Conservation (phyloP, 345 rosid genomes). For the Linum lewisii region DNA sequence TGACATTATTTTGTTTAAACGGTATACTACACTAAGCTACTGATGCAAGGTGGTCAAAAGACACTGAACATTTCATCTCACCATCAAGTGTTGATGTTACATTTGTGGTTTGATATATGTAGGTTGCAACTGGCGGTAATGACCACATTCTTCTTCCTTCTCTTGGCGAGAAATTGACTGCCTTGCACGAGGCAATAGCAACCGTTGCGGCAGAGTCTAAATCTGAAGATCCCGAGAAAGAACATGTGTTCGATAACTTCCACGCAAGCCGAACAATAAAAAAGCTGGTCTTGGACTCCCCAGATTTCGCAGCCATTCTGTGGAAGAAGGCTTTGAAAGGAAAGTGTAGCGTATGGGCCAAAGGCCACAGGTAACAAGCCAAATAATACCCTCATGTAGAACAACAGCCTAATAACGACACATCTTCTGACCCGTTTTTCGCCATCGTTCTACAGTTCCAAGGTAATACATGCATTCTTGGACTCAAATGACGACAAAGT, state of each 20-base stretch:
- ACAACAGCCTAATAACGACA: too few species aligned
- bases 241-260: conserved; percentile 71
- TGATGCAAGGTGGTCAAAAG: too few species aligned
- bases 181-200: conserved; percentile 54
- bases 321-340: conserved; percentile 71
- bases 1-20: neutral
- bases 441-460: conserved; percentile 43
- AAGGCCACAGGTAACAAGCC: conserved; percentile 83
- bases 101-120: conserved; percentile 4
- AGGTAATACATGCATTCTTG: conserved; percentile 59
- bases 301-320: conserved; percentile 53
- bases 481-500: conserved; percentile 49
- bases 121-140: conserved; percentile 70
- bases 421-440: conserved; percentile 4
- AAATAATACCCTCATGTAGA: too few species aligned
- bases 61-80: neutral
- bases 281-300: conserved; percentile 58
- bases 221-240: conserved; percentile 39
- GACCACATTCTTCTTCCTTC: conserved; percentile 52
- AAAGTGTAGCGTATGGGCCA: conserved; percentile 52
- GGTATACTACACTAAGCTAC: neutral
- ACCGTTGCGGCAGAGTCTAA: conserved; percentile 53
- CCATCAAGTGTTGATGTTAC: neutral
- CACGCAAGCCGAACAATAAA: conserved; percentile 77
- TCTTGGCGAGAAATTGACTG: conserved; percentile 45